Percentiles rank a stretch among this genome's conserved stretches.
phyloP scores from a whole-genome alignment of 2,329 filamentous ascomycete genomes.

The Zymoseptoria passerinii region DNA sequence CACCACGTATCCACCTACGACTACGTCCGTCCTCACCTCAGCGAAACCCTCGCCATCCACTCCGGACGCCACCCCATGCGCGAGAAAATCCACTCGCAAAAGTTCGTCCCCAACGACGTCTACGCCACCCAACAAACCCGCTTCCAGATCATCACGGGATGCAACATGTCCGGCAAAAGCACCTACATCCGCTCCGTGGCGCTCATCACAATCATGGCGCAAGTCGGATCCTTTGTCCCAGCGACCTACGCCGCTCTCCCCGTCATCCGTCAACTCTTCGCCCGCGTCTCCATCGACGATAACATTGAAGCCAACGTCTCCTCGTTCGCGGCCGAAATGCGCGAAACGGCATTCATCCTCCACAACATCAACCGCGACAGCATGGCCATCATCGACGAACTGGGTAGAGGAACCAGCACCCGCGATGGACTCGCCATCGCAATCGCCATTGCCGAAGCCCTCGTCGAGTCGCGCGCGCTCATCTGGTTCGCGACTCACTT shows the following conservation, averaged over 20 bases:
- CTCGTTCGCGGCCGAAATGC: conserved; percentile 91
- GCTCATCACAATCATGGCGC: conserved; percentile 83
- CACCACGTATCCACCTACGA: conserved; percentile 61
- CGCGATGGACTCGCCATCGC: conserved; percentile 84
- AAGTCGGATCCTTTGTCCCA: conserved; percentile 85
- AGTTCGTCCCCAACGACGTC: conserved; percentile 82
- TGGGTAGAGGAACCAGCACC: conserved; percentile 84
- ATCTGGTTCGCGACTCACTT: conserved; percentile 97
- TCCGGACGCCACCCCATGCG: conserved; percentile 69
- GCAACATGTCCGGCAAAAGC: conserved; percentile 97
- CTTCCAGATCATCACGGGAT: conserved; percentile 90
- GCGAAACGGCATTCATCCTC: conserved; percentile 88
- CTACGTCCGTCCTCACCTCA: conserved; percentile 58
- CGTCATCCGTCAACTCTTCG: conserved; percentile 75
- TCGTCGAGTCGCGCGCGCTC: conserved; percentile 67
- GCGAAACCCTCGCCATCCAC: conserved; percentile 63
- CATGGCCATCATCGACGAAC: conserved; percentile 73
- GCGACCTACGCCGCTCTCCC: conserved; percentile 75
- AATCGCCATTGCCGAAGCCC: conserved; percentile 77
- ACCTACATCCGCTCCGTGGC: conserved; percentile 86
- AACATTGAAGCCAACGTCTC: conserved; percentile 85
- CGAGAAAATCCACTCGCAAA: conserved; percentile 61
- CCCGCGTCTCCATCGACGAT: conserved; percentile 78
- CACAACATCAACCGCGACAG: conserved; percentile 63
- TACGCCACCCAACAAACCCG: conserved; percentile 72